These are phyloP conservation scores for Trametes polyzona DNA, from an alignment of 1,284 basidiomycete species.

Conservation along the genomic window DNA sequence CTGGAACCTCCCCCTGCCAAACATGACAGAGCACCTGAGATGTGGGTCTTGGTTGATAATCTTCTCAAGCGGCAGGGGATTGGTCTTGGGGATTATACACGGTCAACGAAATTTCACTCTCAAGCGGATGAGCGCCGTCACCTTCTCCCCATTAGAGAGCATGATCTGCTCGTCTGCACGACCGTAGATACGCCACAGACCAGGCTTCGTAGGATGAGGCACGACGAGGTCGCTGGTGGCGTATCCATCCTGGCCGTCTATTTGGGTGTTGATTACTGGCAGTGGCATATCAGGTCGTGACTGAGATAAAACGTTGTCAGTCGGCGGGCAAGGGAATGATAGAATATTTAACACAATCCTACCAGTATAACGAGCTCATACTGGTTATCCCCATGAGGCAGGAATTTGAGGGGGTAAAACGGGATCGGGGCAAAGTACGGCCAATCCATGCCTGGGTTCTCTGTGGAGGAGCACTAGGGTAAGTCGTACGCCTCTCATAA, in stretches of 20 bases:
- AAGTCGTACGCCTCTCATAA: too few species aligned
- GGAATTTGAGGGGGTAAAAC: constrained; percentile 2
- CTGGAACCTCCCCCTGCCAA: constrained; percentile 48
- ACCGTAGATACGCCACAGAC: constrained; percentile 48
- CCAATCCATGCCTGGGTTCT: constrained; percentile 29
- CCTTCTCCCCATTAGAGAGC: constrained; percentile 33
- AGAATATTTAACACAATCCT: neutral
- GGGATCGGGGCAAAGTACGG: constrained; percentile 22
- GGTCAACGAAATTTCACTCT: neutral
- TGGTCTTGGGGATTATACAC: neutral
- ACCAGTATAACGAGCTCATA: constrained; percentile 29
- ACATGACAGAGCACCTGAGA: constrained; percentile 39
- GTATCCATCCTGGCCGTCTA: constrained; percentile 34
- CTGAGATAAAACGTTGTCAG: neutral
- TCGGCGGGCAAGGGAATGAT: neutral
- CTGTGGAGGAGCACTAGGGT: too few species aligned
- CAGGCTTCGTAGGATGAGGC: constrained; percentile 46
- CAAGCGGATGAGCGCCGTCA: neutral
- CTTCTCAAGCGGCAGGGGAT: constrained; percentile 34
- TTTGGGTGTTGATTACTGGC: constrained; percentile 31
- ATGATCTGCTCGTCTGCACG: constrained; percentile 49
- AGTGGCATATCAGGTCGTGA: constrained; percentile 18
- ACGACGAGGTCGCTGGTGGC: constrained; percentile 45
- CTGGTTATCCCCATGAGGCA: constrained; percentile 22
- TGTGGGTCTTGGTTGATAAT: constrained; percentile 42